Evolutionary conservation across 192 early-diverging fungal species (phyloP), one percentile per base, ranked within the genome.

Genomic region (Cladochytrium replicatum): DNA sequence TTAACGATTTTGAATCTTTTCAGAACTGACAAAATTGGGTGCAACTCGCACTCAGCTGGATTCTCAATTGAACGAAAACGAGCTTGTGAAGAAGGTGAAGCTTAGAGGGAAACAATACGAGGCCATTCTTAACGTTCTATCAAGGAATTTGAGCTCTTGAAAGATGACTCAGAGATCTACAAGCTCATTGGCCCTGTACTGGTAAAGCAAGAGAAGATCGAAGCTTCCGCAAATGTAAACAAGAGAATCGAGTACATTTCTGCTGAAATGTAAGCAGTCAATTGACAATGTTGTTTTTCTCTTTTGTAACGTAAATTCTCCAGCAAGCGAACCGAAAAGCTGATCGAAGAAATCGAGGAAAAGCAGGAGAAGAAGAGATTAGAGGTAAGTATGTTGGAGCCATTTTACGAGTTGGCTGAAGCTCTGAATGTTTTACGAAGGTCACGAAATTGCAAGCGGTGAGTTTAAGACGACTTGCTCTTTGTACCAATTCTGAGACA

Each of bases 131-230:
- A n/a, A 9, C 31, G 6, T 29, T 31, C 39, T 43, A 3, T n/a
- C 4, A 50, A 88, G 75, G 95, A 99, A 75, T 93, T 99, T 63
- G 75, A 83, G 51, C 47, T 75, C 17, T 62, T 99, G 47, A 78
- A 87, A 27, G 77, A 80, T 22, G 84, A 84, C 39, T 71, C 91
- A 25, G 84, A 79, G 41, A 83, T 99, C 17, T 99, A 88, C 77
- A 99, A 99, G 58, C 68, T 99, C 44, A 86, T 93, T 51, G 95
- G 95, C 0, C 95, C 95, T 21, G 93, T 94, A 8, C 70, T 99
- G 23, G 86, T 95, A 7, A 93, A 86, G 68, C 93, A 99, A 61
- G 93, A 94, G 2, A 76, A 72, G 48, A 40, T 64, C 4, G 95
- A 99, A 61, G 91, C 95, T 7, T 63, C 54, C 13, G 61, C 74